These are phyloP conservation scores for Pseudogymnoascus sp. DNA, from an alignment of 2,329 filamentous ascomycete species.

Conservation along the genomic window DNA sequence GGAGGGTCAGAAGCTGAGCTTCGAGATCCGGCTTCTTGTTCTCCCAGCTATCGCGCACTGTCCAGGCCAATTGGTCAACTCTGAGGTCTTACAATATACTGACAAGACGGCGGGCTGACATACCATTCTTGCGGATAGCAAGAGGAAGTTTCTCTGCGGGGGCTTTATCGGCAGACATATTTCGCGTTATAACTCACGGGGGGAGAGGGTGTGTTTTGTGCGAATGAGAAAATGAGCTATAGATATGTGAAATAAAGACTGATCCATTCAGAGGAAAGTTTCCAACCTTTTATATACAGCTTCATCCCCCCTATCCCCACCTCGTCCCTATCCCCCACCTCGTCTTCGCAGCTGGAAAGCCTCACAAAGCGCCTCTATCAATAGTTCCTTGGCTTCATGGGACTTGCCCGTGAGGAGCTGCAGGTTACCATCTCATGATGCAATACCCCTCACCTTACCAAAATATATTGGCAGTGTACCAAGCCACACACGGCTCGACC, in stretches of 20 bases:
- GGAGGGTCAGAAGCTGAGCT: slow-evolving; percentile 36
- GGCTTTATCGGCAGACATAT: slow-evolving; percentile 24
- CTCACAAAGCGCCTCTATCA: neutral
- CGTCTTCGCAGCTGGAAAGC: neutral
- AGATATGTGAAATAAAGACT: neutral
- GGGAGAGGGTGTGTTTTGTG: neutral
- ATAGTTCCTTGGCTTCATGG: neutral
- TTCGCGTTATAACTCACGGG: neutral
- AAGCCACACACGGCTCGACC: neutral
- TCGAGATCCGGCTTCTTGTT: slow-evolving; percentile 39
- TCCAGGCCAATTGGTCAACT: slow-evolving; percentile 12
- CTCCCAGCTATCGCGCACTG: slow-evolving; percentile 48
- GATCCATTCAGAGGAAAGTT: neutral
- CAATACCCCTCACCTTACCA: neutral
- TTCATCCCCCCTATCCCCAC: neutral
- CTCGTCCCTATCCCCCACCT: neutral
- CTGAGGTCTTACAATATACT: neutral
- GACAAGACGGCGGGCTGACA: slow-evolving; percentile 14
- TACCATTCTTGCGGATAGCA: slow-evolving; percentile 45
- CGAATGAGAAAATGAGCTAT: neutral
- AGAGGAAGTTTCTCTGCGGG: slow-evolving; percentile 46
- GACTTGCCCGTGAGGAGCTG: neutral
- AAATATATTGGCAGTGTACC: neutral
- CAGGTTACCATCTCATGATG: neutral
- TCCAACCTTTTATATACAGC: neutral